Percentiles rank a stretch among this genome's conserved stretches.
These are phyloP conservation scores for Candida manassasensis DNA, from an alignment of 805 yeast species.

Conservation along the genomic window DNA sequence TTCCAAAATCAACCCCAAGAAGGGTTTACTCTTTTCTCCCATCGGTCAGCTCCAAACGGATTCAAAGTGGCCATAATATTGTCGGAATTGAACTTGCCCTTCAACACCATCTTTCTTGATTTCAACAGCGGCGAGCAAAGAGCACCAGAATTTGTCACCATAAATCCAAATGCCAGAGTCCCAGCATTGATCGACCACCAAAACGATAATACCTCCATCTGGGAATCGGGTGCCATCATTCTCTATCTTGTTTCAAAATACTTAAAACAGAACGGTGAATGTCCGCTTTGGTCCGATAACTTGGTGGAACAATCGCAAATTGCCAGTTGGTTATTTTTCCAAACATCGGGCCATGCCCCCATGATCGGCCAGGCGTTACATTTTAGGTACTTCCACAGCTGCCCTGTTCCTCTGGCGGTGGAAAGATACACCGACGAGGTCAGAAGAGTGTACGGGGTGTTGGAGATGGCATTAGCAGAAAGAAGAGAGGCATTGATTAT, in stretches of 20 bases:
- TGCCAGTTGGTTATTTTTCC: conserved; percentile 87
- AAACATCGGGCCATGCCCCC: conserved; percentile 97
- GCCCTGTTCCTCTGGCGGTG: conserved; percentile 81
- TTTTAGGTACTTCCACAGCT: conserved; percentile 85
- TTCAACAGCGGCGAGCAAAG: conserved; percentile 87
- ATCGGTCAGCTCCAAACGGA: conserved; percentile 83
- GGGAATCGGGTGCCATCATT: conserved; percentile 95
- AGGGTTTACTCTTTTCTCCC: conserved; percentile 81
- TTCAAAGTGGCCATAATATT: conserved; percentile 90
- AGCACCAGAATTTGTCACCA: conserved; percentile 88
- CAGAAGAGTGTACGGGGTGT: conserved; percentile 85
- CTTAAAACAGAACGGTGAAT: conserved; percentile 57
- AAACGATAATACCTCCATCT: conserved; percentile 71
- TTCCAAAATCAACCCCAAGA: conserved; percentile 72
- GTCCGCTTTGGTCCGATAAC: conserved; percentile 77
- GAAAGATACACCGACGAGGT: conserved; percentile 91
- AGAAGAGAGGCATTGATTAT: conserved; percentile 83
- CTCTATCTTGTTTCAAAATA: conserved; percentile 72
- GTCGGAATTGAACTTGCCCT: conserved; percentile 74
- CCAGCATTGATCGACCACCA: conserved; percentile 92
- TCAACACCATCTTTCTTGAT: conserved; percentile 79
- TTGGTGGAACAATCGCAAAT: conserved; percentile 79
- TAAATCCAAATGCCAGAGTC: conserved; percentile 93
- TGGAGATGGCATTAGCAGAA: conserved; percentile 93
- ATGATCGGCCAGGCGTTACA: conserved; percentile 97